Conservation (phyloP, 2,329 filamentous ascomycete genomes). For the Fusarium ramigenum region DNA sequence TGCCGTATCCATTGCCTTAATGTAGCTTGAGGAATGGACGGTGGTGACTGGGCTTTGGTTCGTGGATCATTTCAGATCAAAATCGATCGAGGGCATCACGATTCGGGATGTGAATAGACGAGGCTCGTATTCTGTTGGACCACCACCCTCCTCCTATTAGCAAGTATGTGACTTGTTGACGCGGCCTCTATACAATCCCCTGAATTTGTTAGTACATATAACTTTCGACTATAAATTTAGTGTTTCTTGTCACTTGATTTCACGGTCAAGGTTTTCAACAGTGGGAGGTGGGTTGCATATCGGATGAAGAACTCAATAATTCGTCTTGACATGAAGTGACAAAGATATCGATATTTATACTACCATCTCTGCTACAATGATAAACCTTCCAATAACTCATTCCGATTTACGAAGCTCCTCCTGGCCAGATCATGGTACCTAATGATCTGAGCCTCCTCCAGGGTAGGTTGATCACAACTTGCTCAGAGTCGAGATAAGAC, state of each 20-base stretch:
- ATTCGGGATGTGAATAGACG: neutral
- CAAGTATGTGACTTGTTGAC: neutral
- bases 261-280: neutral
- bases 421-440: neutral
- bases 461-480: neutral
- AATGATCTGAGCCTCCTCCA: neutral
- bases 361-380: neutral
- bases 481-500: neutral
- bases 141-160: neutral
- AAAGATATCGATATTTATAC: neutral
- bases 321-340: neutral
- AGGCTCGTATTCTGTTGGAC: neutral
- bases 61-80: neutral
- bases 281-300: neutral
- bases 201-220: neutral
- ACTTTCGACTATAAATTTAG: neutral
- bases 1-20: neutral
- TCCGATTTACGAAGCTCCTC: neutral
- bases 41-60: neutral
- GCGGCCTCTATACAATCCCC: neutral
- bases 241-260: neutral
- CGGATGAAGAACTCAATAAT: neutral
- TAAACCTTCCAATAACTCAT: neutral
- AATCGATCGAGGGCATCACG: neutral
- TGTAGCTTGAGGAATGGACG: neutral